Base-by-base conservation (phyloP, 352 stramenopile species). In the Thalassiosira livingstoniorum region DNA sequence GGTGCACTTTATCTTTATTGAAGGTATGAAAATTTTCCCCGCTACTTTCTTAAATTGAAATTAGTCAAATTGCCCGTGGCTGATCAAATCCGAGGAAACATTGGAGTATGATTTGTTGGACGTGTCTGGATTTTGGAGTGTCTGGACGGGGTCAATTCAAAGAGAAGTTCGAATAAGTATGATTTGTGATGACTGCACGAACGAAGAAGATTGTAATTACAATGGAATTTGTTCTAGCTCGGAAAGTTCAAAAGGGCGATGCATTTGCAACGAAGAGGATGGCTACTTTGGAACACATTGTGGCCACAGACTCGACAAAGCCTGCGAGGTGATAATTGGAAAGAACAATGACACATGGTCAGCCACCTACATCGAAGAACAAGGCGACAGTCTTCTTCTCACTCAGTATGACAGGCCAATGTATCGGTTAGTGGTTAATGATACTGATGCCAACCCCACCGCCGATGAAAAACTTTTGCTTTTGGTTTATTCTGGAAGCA, bases 171-270 rank as follows among this genome's bases (percentile, higher is more conserved):
- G 54, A 27, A 15, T 63, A 3, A 18, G 11, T 55, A 63, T 51
- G 23, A 23, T 18, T 7, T 51, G 18, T n/a, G 34, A 65, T 55
- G 37, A n/a, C 29, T 69, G 57, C 42, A 23, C 35, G n/a, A 27
- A 75, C 21, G 27, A 61, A 32, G 10, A 3, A 35, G 57, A 78
- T 25, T 69, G 70, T 57, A 71, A 78, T n/a, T 47, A 64, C 2
- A 78, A 71, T 23, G 43, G 58, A 39, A 43, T 64, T n/a, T 77
- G 68, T 32, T n/a, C n/a, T n/a, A n/a, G n/a, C n/a, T n/a, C n/a
- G n/a, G n/a, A n/a, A n/a, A 62, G 47, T 39, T 32, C 60, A 18
- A 15, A 61, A 61, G 63, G 67, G 37, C 23, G 47, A 21, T 77
- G 68, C 37, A 55, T 62, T 35, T 58, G 47, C 47, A 7, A 7